Evolutionary conservation across 164 flowering plant species (phyloP).

Genomic region (Stephania cephalantha): DNA sequence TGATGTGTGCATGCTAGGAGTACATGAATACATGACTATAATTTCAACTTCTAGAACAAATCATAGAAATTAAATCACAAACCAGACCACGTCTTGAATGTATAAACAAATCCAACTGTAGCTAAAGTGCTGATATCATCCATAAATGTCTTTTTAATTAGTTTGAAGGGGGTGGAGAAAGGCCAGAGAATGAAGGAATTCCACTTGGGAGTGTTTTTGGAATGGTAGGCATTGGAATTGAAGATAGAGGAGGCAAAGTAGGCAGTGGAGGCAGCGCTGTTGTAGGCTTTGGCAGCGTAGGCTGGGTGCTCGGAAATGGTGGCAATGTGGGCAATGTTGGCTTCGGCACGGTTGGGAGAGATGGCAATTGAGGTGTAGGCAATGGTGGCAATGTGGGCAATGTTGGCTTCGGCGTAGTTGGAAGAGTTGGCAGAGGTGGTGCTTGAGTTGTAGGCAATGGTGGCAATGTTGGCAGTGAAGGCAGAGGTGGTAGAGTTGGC

Average conservation of each 20-base stretch:
- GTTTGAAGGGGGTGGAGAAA: conserved; percentile 3
- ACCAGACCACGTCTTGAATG: too few species aligned
- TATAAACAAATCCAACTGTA: too few species aligned
- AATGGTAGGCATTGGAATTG: conserved; percentile 8
- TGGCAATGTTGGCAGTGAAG: background rate
- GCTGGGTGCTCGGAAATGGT: conserved; percentile 6
- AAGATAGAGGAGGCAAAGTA: background rate
- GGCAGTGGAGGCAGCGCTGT: background rate
- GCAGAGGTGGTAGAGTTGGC: background rate
- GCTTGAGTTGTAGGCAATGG: background rate
- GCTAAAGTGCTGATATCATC: too few species aligned
- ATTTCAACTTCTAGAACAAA: too few species aligned
- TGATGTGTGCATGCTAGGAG: too few species aligned
- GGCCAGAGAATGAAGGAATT: background rate
- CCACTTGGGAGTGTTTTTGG: conserved; percentile 1
- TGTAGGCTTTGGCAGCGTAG: background rate
- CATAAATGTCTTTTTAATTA: too few species aligned
- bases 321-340: background rate
- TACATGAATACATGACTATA: too few species aligned
- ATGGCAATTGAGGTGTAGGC: conserved; percentile 1
- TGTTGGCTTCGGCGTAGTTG: background rate
- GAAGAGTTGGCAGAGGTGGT: background rate
- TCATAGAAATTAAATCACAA: too few species aligned
- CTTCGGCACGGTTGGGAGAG: background rate
- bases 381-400: conserved; percentile 5